These are phyloP conservation scores for Phoma herbarum DNA, from an alignment of 2,329 filamentous ascomycete genomes.

Conservation along the genomic window DNA sequence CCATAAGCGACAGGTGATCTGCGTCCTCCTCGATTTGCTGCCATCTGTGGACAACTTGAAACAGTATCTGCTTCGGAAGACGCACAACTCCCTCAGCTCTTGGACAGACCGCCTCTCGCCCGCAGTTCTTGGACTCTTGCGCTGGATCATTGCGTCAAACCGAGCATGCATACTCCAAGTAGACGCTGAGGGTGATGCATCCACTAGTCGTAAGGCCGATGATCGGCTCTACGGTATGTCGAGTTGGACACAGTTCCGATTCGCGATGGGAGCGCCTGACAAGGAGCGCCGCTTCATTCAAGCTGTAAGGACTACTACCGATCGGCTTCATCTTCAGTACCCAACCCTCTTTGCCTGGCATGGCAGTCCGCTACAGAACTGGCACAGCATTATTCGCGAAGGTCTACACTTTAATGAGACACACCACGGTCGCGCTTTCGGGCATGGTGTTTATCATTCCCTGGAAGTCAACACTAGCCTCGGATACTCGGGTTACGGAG, in stretches of 20 bases:
- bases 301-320: constrained; percentile 62
- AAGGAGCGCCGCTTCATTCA: constrained; percentile 80
- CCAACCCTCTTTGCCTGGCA: constrained; percentile 89
- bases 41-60: constrained; percentile 69
- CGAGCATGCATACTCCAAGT: constrained; percentile 85
- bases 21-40: constrained; percentile 65
- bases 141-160: constrained; percentile 92
- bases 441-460: constrained; percentile 85
- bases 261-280: constrained; percentile 89
- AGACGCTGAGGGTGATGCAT: constrained; percentile 51
- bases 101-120: constrained; percentile 71
- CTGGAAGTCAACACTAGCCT: constrained; percentile 65
- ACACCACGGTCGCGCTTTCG: constrained; percentile 73
- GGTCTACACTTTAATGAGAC: constrained; percentile 76
- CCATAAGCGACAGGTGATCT: constrained; percentile 61
- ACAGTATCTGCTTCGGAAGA: constrained; percentile 56
- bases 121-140: constrained; percentile 72
- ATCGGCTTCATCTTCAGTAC: constrained; percentile 55
- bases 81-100: constrained; percentile 50
- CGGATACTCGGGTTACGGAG: constrained; percentile 54
- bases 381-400: constrained; percentile 88
- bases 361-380: constrained; percentile 78
- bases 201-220: constrained; percentile 47
- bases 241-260: constrained; percentile 81
- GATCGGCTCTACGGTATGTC: constrained; percentile 70